Conservation (phyloP, 2,329 filamentous ascomycete species). For the Biscogniauxia marginata region DNA sequence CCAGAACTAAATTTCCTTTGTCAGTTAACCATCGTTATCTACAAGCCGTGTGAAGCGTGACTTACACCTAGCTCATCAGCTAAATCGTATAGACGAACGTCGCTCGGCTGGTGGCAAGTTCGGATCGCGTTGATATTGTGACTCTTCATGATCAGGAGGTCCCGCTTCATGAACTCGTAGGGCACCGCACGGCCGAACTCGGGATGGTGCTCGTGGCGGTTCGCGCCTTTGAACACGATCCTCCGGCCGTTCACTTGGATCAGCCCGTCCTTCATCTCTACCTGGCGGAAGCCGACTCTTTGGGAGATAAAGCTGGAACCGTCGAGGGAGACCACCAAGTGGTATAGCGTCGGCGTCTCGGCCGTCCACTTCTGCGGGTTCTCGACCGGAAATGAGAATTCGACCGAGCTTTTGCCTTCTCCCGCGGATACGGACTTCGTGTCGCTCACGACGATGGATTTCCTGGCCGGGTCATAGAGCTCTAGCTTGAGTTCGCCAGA, state of each 20-base stretch:
- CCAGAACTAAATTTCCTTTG: constrained; percentile 43
- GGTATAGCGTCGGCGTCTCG: constrained; percentile 57
- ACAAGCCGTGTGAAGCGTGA: not conserved
- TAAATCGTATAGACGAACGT: constrained; percentile 52
- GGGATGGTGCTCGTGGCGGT: constrained; percentile 63
- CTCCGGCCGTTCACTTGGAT: constrained; percentile 57
- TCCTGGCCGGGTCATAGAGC: constrained; percentile 53
- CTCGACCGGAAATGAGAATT: constrained; percentile 34
- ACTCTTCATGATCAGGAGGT: constrained; percentile 59
- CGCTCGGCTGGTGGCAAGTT: constrained; percentile 58
- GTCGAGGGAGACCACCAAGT: constrained; percentile 32
- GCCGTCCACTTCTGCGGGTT: constrained; percentile 61
- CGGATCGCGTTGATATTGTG: constrained; percentile 64
- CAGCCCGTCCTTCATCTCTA: constrained; percentile 57
- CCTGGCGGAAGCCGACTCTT: constrained; percentile 56
- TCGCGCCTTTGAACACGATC: constrained; percentile 58
- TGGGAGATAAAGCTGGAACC: constrained; percentile 41
- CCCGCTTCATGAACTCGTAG: constrained; percentile 51
- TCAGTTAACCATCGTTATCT: constrained; percentile 20
- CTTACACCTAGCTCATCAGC: constrained; percentile 49
- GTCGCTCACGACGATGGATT: constrained; percentile 55
- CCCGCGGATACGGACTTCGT: constrained; percentile 45
- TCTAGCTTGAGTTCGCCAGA: constrained; percentile 61
- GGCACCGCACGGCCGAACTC: constrained; percentile 54
- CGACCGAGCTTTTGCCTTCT: not conserved